Evolutionary conservation across 306 rosid species (phyloP).

Genomic region (Oemleria cerasiformis): DNA sequence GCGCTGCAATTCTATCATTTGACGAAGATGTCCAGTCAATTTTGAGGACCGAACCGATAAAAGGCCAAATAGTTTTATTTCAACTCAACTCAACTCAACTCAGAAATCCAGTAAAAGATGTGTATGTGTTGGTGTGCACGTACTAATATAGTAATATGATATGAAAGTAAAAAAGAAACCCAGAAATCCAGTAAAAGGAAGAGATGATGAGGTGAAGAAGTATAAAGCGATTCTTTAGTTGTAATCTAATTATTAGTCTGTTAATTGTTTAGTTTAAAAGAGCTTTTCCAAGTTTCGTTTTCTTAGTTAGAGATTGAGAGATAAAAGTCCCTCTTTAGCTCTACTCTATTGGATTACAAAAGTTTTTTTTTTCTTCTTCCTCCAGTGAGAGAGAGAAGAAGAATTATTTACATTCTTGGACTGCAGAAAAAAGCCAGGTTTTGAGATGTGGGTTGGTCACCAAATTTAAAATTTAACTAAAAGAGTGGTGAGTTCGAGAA

Average conservation of each 20-base stretch:
- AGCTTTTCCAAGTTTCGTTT: constrained; percentile 28
- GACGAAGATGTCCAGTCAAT: too few species aligned
- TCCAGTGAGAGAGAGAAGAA: constrained; percentile 28
- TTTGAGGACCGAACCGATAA: too few species aligned
- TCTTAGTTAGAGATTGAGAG: constrained; percentile 17
- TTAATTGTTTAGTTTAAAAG: constrained; percentile 9
- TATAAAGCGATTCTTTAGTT: constrained; percentile 28
- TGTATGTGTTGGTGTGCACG: neutral
- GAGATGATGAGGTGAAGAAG: constrained; percentile 10
- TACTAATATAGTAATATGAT: constrained; percentile 6
- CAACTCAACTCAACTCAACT: too few species aligned
- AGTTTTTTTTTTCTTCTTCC: constrained; percentile 21
- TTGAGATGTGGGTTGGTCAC: constrained; percentile 37
- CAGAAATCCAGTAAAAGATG: constrained; percentile 16
- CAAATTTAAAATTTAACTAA: constrained; percentile 24
- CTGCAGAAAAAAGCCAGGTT: constrained; percentile 53
- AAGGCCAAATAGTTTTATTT: too few species aligned
- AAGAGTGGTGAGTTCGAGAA: constrained; percentile 18
- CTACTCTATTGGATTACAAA: constrained; percentile 27
- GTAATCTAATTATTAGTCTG: constrained; percentile 28
- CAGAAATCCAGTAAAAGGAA: constrained; percentile 63
- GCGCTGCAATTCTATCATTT: too few species aligned
- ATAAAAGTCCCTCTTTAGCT: constrained; percentile 27
- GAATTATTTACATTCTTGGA: constrained; percentile 15
- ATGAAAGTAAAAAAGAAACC: constrained; percentile 35